Evolutionary conservation across 2,329 filamentous ascomycete genomes (phyloP).

Genomic region (Talaromyces funiculosus): DNA sequence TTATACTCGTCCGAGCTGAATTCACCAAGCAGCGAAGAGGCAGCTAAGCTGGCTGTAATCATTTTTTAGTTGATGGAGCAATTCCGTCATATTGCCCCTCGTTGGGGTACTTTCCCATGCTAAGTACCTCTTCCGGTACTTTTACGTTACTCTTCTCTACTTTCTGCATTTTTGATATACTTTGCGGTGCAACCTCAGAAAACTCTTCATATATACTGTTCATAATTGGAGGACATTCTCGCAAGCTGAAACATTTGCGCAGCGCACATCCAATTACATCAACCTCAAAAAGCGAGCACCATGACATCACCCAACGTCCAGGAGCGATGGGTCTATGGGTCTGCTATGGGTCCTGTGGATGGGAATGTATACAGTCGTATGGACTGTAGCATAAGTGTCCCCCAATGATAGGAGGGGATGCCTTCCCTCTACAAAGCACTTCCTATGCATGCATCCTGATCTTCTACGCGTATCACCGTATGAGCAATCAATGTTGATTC

Average conservation of each 20-base stretch:
- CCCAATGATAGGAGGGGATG: not conserved
- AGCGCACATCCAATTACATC: not conserved
- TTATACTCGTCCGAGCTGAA: not conserved
- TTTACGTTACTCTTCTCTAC: not conserved
- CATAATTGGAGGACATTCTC: not conserved
- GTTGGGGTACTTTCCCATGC: not conserved
- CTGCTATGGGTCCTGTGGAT: not conserved
- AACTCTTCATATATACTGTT: not conserved
- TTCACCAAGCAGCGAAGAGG: not conserved
- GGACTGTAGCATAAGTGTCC: not conserved
- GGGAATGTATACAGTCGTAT: not conserved
- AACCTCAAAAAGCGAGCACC: not conserved
- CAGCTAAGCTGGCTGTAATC: not conserved
- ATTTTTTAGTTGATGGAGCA: conserved; percentile 4
- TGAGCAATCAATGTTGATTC: not conserved
- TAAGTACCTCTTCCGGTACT: not conserved
- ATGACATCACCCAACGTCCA: conserved; percentile 8
- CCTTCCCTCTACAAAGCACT: not conserved
- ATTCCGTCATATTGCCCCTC: conserved; percentile 13
- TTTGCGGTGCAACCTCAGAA: not conserved
- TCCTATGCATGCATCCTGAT: not conserved
- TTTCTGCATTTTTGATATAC: not conserved
- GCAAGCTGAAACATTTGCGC: not conserved
- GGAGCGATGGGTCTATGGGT: not conserved
- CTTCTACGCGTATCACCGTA: not conserved